A percentile compares a stretch with the other conserved stretches of the same genome.
These are phyloP conservation scores for Lodderomyces metapsilosis DNA, from an alignment of 1,139 yeast species.

Conservation along the genomic window DNA sequence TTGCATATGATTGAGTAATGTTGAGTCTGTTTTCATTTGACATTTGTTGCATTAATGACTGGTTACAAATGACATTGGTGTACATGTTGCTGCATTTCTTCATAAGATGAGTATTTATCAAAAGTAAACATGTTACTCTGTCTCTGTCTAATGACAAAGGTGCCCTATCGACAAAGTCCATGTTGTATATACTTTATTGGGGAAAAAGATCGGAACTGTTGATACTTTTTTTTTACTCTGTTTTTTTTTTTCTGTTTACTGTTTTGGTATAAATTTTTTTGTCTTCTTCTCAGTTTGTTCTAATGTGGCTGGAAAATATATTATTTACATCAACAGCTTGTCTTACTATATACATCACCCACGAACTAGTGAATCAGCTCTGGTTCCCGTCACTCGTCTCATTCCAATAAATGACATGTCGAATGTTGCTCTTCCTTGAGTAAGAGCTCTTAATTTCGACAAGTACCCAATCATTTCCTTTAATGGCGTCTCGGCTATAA, in stretches of 20 bases:
- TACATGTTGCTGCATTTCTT: constrained; percentile 46
- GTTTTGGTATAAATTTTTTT: not conserved
- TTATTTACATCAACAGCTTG: too few relatives aligned
- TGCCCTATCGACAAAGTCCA: constrained; percentile 15
- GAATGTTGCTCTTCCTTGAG: constrained; percentile 87
- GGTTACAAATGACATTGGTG: constrained; percentile 35
- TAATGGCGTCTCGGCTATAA: constrained; percentile 79
- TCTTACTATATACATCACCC: constrained; percentile 8
- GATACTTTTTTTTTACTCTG: constrained; percentile 2
- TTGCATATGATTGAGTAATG: constrained; percentile 48
- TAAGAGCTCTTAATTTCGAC: constrained; percentile 71
- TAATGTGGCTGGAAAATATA: not conserved
- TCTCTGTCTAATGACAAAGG: constrained; percentile 34
- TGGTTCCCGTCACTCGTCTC: constrained; percentile 47
- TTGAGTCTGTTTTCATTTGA: constrained; percentile 36
- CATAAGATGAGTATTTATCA: constrained; percentile 52
- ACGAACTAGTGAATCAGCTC: constrained; percentile 21
- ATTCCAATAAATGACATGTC: constrained; percentile 77
- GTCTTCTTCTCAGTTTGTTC: not conserved
- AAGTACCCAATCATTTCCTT: constrained; percentile 90
- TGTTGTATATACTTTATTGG: not conserved
- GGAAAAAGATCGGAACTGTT: too few relatives aligned
- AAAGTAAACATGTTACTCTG: constrained; percentile 49
- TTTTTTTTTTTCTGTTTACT: constrained; percentile 5
- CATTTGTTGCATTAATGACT: constrained; percentile 34